Conservation (phyloP, 2,329 filamentous ascomycete genomes). For the Aurifilum marmelostoma region DNA sequence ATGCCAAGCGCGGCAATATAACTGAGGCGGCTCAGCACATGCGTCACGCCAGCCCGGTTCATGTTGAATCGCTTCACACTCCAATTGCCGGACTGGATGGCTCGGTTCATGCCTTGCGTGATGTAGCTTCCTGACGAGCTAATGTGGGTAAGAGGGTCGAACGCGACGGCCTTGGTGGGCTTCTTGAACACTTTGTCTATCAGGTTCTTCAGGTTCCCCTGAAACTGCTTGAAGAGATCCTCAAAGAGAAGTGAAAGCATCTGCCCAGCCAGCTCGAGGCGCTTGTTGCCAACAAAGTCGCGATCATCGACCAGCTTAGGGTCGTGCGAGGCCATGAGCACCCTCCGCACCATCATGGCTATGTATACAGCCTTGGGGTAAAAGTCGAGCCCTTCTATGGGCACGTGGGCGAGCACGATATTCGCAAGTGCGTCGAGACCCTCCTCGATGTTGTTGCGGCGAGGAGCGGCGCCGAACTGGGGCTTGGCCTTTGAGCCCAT, state of each 20-base stretch:
- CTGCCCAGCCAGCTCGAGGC: slow-evolving; percentile 91
- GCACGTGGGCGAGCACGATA: slow-evolving; percentile 92
- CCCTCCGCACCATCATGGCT: slow-evolving; percentile 95
- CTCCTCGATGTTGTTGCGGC: slow-evolving; percentile 85
- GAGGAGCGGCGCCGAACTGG: slow-evolving; percentile 56
- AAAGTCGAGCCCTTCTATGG: slow-evolving; percentile 89
- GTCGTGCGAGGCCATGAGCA: slow-evolving; percentile 91
- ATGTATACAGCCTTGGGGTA: slow-evolving; percentile 96
- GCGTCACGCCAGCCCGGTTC: slow-evolving; percentile 95
- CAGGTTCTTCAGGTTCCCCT: slow-evolving; percentile 83
- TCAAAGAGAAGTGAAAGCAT: slow-evolving; percentile 93
- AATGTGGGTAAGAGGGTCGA: slow-evolving; percentile 85
- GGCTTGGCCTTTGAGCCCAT: slow-evolving; percentile 72
- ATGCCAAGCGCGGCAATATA: slow-evolving; percentile 97
- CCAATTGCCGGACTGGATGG: slow-evolving; percentile 98
- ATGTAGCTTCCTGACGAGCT: slow-evolving; percentile 85
- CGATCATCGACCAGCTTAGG: slow-evolving; percentile 89
- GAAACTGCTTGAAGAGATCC: slow-evolving; percentile 96
- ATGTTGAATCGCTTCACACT: slow-evolving; percentile 97
- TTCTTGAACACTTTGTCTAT: slow-evolving; percentile 97
- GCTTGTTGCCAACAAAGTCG: slow-evolving; percentile 98
- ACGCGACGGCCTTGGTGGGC: slow-evolving; percentile 82
- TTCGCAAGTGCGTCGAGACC: slow-evolving; percentile 90
- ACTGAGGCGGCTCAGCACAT: slow-evolving; percentile 91
- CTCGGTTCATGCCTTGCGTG: slow-evolving; percentile 89